Percentiles rank a stretch among this genome's conserved stretches.
Evolutionary conservation across 2,329 filamentous ascomycete genomes (phyloP).

Genomic region (Alternaria burnsii): DNA sequence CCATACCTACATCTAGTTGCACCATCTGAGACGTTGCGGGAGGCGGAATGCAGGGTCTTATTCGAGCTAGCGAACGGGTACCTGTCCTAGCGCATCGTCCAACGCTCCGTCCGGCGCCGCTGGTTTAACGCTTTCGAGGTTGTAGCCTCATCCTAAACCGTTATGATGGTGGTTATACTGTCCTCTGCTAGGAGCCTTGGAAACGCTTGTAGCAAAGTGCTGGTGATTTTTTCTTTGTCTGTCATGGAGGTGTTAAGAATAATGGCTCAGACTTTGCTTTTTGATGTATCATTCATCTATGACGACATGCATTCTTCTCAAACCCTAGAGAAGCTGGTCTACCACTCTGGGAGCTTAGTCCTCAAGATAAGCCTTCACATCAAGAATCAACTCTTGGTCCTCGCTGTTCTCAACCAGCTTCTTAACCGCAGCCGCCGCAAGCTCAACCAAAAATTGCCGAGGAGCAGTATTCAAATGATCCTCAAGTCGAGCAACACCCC

Average conservation of each 20-base stretch:
- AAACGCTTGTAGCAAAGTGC: background rate
- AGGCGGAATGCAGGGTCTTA: background rate
- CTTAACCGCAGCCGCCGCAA: background rate
- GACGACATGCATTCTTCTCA: background rate
- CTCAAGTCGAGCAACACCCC: background rate
- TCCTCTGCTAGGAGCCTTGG: background rate
- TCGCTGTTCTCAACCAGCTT: background rate
- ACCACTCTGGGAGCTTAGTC: background rate
- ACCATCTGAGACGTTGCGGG: background rate
- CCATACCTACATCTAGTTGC: background rate
- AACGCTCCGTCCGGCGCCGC: background rate
- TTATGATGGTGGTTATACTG: background rate
- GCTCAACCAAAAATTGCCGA: background rate
- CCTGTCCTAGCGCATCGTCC: conserved; percentile 1
- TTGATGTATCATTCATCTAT: background rate
- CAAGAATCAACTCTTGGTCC: background rate
- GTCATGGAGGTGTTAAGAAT: background rate
- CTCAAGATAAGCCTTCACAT: background rate
- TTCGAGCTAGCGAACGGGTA: background rate
- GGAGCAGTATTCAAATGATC: background rate
- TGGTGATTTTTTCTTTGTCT: background rate
- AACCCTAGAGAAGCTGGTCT: background rate
- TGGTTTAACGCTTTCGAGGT: conserved; percentile 1
- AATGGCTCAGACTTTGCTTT: background rate
- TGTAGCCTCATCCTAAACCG: background rate